Evolutionary conservation across 2,329 filamentous ascomycete species (phyloP), one percentile per base, ranked within the genome.

Genomic region (Colletotrichum abscissum): DNA sequence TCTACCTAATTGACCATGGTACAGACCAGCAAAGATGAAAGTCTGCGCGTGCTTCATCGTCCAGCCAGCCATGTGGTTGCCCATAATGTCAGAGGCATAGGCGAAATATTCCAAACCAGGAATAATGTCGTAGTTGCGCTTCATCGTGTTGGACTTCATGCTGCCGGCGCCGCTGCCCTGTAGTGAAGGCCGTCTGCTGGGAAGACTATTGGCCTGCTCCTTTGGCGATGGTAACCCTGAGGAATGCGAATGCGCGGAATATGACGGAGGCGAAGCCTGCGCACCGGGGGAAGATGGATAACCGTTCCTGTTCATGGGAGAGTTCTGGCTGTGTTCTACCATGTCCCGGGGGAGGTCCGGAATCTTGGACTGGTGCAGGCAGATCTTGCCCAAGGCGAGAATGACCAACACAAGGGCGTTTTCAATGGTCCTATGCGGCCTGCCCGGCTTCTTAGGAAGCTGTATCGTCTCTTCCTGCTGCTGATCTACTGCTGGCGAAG

Each of bases 91-190:
- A 1, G 93, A 93, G 2, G 95, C 96, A 74, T 94, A 92, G 1
- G 94, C 93, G 80, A 95, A 98, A 80, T 98, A 98, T 35, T 95
- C 93, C 71, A 98, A 85, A 0, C 97, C 97, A 0, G 97, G 96
- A 74, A 98, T 93, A 7, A 93, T 89, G 78, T 98, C 95, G 63
- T 97, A 88, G 79, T 97, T 98, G 77, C 89, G 87, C 66, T 82
- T 81, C 26, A 78, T 75, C 1, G 78, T 77, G 12, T 58, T 57
- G 0, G 52, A 49, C 63, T 63, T 74, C 16, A 62, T n/a, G 9
- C 42, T 49, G 42, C 42, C 19, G 38, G 42, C 76, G 55, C 75
- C 76, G 1, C 76, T 74, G 2, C 82, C 86, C 78, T 91, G 87
- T 56, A 89, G 79, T 0, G 89, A 91, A 4, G 85, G 84, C 69